Evolutionary conservation across 805 yeast species (phyloP).

Genomic region (Tetrapisispora namnaoensis): DNA sequence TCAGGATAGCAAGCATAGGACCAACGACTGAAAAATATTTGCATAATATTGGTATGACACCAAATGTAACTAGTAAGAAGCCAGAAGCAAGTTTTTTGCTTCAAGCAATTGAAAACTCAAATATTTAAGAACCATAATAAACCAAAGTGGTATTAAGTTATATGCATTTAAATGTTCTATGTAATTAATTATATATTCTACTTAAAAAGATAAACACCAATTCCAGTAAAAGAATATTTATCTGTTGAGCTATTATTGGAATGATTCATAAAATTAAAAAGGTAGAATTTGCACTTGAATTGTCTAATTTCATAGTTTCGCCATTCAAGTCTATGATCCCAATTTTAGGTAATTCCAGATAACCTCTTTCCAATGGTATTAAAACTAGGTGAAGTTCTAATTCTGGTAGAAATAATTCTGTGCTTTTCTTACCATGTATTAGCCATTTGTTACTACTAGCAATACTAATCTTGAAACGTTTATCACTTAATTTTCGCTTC

Average conservation of each 20-base stretch:
- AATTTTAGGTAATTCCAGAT: slow-evolving; percentile 55
- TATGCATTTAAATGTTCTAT: too few relatives aligned
- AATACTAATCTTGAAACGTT: slow-evolving; percentile 37
- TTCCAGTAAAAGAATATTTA: too few relatives aligned
- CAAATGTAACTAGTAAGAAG: slow-evolving; percentile 54
- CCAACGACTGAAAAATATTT: slow-evolving; percentile 78
- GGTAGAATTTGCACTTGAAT: slow-evolving; percentile 58
- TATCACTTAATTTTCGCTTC: slow-evolving; percentile 4
- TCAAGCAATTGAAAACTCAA: slow-evolving; percentile 6
- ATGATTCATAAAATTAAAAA: slow-evolving; percentile 56
- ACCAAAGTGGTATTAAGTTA: too few relatives aligned
- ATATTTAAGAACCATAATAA: not conserved
- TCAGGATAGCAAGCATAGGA: slow-evolving; percentile 71
- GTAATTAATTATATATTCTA: too few relatives aligned
- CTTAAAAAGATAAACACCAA: too few relatives aligned
- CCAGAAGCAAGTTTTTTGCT: slow-evolving; percentile 62
- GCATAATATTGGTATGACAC: slow-evolving; percentile 39
- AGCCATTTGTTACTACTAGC: slow-evolving; percentile 64
- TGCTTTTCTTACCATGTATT: slow-evolving; percentile 58
- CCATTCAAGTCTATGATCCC: slow-evolving; percentile 34
- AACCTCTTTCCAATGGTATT: slow-evolving; percentile 72
- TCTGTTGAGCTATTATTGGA: too few relatives aligned
- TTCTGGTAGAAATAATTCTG: slow-evolving; percentile 36
- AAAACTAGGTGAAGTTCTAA: slow-evolving; percentile 35
- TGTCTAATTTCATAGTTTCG: slow-evolving; percentile 47